These are phyloP conservation scores for Neurospora sp. DNA, from an alignment of 495 filamentous ascomycete genomes.

Conservation along the genomic window DNA sequence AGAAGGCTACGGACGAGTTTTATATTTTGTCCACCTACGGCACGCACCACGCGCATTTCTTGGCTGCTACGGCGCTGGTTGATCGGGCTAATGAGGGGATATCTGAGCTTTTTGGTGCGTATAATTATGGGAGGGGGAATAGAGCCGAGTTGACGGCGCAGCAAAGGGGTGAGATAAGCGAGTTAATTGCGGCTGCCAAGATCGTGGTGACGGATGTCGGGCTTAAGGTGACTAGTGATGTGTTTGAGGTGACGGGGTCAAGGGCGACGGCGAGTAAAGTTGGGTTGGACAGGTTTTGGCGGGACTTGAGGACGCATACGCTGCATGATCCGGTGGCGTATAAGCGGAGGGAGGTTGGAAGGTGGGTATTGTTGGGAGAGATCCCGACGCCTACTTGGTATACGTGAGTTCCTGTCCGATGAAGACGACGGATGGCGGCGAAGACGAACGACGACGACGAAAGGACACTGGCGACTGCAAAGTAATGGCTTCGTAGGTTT, in stretches of 20 bases:
- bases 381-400: conserved; percentile 50
- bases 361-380: conserved; percentile 42
- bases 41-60: conserved; percentile 48
- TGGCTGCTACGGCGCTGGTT: conserved; percentile 44
- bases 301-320: conserved; percentile 50
- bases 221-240: conserved; percentile 42
- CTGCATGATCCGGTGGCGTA: conserved; percentile 55
- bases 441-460: neutral
- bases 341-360: conserved; percentile 48
- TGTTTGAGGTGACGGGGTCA: conserved; percentile 51
- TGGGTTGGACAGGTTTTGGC: conserved; percentile 51
- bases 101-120: conserved; percentile 29
- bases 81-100: conserved; percentile 41
- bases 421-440: no score
- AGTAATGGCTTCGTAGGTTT: neutral
- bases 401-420: conserved; percentile 19
- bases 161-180: conserved; percentile 46
- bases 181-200: conserved; percentile 51
- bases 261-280: conserved; percentile 43
- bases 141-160: conserved; percentile 29
- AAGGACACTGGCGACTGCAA: neutral
- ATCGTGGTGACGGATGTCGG: conserved; percentile 49
- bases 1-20: conserved; percentile 46
- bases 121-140: conserved; percentile 13
- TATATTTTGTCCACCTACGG: conserved; percentile 54